These are phyloP conservation scores for Yarrowia porcina DNA, from an alignment of 805 yeast species.

Conservation along the genomic window DNA sequence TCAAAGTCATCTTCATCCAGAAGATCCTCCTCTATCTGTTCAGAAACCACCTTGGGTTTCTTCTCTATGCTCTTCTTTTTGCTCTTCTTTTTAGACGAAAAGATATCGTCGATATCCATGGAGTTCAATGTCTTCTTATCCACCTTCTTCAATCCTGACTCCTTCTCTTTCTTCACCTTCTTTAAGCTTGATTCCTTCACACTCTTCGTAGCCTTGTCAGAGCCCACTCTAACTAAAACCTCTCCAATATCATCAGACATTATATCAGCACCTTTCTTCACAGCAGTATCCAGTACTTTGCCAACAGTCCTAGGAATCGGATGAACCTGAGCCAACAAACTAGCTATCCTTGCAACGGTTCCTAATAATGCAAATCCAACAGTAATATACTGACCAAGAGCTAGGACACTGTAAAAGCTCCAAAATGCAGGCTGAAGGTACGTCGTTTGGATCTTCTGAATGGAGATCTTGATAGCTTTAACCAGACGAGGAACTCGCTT, in stretches of 20 bases:
- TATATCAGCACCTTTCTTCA: background rate
- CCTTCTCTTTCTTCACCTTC: background rate
- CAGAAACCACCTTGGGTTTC: background rate
- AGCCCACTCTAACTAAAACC: constrained; percentile 29
- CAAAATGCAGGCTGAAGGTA: constrained; percentile 51
- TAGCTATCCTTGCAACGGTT: constrained; percentile 46
- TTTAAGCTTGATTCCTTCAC: background rate
- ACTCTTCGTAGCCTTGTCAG: background rate
- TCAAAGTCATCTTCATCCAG: background rate
- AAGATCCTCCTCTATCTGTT: background rate
- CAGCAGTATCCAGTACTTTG: constrained; percentile 1
- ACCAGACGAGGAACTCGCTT: constrained; percentile 17
- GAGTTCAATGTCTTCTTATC: background rate
- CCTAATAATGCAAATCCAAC: constrained; percentile 71
- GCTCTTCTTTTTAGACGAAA: constrained; percentile 1
- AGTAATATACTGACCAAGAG: constrained; percentile 72
- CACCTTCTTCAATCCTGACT: background rate
- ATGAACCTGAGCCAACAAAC: constrained; percentile 27
- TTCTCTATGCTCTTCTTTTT: background rate
- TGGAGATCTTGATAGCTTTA: constrained; percentile 35
- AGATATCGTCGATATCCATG: constrained; percentile 1
- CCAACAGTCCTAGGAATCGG: constrained; percentile 16
- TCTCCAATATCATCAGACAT: constrained; percentile 31
- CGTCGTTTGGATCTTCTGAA: constrained; percentile 33
- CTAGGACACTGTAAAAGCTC: constrained; percentile 63